A percentile compares a stretch with the other conserved stretches of the same genome.
phyloP scores from a whole-genome alignment of 129 eudicot species.

The Helianthus annuus region HanXRQr2.0-SUNRISE NC_035441.2:41613939-41614438 shows the following conservation, averaged over 20 bases:
- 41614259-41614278: too few species aligned
- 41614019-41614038: too few species aligned
- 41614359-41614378: constrained; percentile 22
- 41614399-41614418: constrained; percentile 47
- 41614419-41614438: constrained; percentile 40
- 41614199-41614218: not conserved
- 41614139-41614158: not conserved
- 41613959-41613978: too few species aligned
- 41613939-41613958: too few species aligned
- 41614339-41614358: constrained; percentile 20
- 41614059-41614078: too few species aligned
- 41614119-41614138: not conserved
- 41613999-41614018: too few species aligned
- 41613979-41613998: too few species aligned
- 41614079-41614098: too few species aligned
- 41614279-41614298: too few species aligned
- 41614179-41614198: not conserved
- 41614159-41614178: not conserved
- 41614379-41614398: constrained; percentile 15
- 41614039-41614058: too few species aligned
- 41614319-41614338: constrained; percentile 50
- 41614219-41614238: not conserved
- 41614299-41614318: constrained; percentile 46
- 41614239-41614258: not conserved
- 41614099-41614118: too few species aligned